A percentile compares a stretch with the other conserved stretches of the same genome.
phyloP scores from a whole-genome alignment of 352 stramenopile genomes.

The Hyaloperonospora arabidopsidis region DNA sequence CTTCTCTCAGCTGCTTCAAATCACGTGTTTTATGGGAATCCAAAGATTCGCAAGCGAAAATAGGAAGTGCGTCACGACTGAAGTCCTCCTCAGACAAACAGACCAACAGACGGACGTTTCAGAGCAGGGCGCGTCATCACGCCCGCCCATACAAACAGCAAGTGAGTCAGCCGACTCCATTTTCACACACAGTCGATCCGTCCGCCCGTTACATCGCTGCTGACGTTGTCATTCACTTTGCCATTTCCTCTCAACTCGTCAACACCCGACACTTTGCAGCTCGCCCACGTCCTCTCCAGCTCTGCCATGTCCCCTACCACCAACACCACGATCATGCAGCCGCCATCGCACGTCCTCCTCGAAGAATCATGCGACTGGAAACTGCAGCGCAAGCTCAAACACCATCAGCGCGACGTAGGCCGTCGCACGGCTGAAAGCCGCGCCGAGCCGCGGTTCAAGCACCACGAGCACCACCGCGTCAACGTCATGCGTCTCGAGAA shows the following conservation, averaged over 20 bases:
- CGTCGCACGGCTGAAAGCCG: slow-evolving; percentile 26
- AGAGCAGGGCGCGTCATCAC: not conserved
- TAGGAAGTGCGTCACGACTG: no score
- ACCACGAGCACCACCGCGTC: slow-evolving; percentile 29
- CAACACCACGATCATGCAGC: slow-evolving; percentile 9
- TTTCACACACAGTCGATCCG: not conserved
- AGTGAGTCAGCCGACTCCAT: slow-evolving; percentile 10
- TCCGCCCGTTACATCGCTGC: slow-evolving; percentile 3
- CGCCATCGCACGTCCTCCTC: slow-evolving; percentile 17
- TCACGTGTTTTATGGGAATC: no score
- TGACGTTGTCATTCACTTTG: slow-evolving; percentile 16
- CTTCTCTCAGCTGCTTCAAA: no score
- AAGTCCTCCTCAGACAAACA: no score
- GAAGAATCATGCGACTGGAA: slow-evolving; percentile 39
- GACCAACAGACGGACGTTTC: no score
- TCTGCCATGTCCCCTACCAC: slow-evolving; percentile 24
- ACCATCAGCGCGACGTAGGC: slow-evolving; percentile 48
- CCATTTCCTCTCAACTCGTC: slow-evolving; percentile 8
- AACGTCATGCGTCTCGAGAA: slow-evolving; percentile 33
- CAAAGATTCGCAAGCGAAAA: no score
- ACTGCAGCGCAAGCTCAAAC: slow-evolving; percentile 59
- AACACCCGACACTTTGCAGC: slow-evolving; percentile 3
- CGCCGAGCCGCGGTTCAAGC: slow-evolving; percentile 32
- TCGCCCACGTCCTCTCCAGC: slow-evolving; percentile 1
- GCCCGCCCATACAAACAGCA: slow-evolving; percentile 13